Evolutionary conservation across 805 yeast genomes (phyloP).

Genomic region (Phaffomyces antillensis): DNA sequence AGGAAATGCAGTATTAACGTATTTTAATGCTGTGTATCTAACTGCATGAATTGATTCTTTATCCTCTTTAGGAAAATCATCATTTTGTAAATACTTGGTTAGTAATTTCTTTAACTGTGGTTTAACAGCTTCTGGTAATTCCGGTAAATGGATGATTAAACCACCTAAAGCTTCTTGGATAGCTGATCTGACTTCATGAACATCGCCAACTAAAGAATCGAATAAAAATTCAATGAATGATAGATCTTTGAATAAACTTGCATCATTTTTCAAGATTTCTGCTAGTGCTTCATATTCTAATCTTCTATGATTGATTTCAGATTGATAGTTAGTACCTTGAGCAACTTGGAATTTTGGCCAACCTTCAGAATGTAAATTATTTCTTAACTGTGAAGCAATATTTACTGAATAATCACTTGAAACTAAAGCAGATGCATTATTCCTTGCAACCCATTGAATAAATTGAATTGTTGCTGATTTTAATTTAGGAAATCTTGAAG

Average conservation of each 20-base stretch:
- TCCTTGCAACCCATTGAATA: conserved; percentile 50
- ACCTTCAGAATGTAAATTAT: conserved; percentile 47
- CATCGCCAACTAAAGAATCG: conserved; percentile 60
- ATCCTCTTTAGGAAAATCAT: conserved; percentile 21
- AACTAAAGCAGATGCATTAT: conserved; percentile 15
- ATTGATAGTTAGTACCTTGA: conserved; percentile 30
- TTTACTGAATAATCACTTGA: conserved; percentile 28
- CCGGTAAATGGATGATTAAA: conserved; percentile 41
- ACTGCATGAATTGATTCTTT: conserved; percentile 38
- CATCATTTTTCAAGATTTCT: conserved; percentile 44
- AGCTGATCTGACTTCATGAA: conserved; percentile 52
- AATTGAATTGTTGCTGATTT: conserved; percentile 55
- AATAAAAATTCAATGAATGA: conserved; percentile 59
- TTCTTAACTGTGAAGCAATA: conserved; percentile 47
- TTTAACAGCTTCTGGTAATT: conserved; percentile 33
- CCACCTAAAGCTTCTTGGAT: conserved; percentile 67
- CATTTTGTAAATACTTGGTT: conserved; percentile 30
- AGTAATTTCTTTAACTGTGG: conserved; percentile 33
- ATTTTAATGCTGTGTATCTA: conserved; percentile 61
- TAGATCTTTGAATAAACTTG: conserved; percentile 37
- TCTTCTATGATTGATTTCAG: conserved; percentile 40
- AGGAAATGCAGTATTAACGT: conserved; percentile 52
- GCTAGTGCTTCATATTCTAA: conserved; percentile 78
- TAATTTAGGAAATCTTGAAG: conserved; percentile 40
- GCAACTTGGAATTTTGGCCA: conserved; percentile 46